These are phyloP conservation scores for Candida vaughaniae DNA, from an alignment of 805 yeast genomes.

Conservation along the genomic window DNA sequence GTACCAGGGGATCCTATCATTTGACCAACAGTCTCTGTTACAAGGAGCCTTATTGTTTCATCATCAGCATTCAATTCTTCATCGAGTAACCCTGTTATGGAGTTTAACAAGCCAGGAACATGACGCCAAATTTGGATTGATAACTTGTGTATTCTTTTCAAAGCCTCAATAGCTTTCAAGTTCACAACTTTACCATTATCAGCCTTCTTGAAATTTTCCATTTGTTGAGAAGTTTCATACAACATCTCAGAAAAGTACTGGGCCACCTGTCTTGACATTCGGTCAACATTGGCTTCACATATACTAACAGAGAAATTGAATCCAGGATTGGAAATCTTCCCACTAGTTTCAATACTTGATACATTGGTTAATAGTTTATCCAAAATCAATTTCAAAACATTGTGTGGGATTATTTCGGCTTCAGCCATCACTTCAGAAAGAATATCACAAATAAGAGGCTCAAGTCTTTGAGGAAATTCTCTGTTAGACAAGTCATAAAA, in stretches of 20 bases:
- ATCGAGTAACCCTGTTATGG: slow-evolving; percentile 76
- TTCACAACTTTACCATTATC: slow-evolving; percentile 10
- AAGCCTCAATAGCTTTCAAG: slow-evolving; percentile 33
- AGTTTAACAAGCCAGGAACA: slow-evolving; percentile 69
- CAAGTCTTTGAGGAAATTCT: slow-evolving; percentile 52
- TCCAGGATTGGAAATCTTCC: slow-evolving; percentile 49
- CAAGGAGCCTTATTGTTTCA: slow-evolving; percentile 57
- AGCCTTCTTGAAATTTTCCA: slow-evolving; percentile 20
- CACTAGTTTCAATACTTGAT: slow-evolving; percentile 8
- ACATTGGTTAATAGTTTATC: slow-evolving; percentile 51
- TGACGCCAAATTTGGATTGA: slow-evolving; percentile 71
- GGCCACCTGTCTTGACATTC: slow-evolving; percentile 73
- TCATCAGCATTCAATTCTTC: slow-evolving; percentile 77
- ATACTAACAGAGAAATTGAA: slow-evolving; percentile 64
- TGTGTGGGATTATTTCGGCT: slow-evolving; percentile 58
- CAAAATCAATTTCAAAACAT: slow-evolving; percentile 61
- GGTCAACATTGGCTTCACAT: slow-evolving; percentile 68
- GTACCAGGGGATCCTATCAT: slow-evolving; percentile 41
- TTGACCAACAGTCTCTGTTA: slow-evolving; percentile 71
- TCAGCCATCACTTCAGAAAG: slow-evolving; percentile 74
- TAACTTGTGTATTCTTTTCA: slow-evolving; percentile 62
- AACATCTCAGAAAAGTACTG: slow-evolving; percentile 77
- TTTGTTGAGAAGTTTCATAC: slow-evolving; percentile 44
- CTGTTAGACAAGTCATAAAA: slow-evolving; percentile 55
- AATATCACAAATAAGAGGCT: slow-evolving; percentile 65